phyloP scores from a whole-genome alignment of 1,139 yeast genomes.

The Taphrina flavorubra region DNA sequence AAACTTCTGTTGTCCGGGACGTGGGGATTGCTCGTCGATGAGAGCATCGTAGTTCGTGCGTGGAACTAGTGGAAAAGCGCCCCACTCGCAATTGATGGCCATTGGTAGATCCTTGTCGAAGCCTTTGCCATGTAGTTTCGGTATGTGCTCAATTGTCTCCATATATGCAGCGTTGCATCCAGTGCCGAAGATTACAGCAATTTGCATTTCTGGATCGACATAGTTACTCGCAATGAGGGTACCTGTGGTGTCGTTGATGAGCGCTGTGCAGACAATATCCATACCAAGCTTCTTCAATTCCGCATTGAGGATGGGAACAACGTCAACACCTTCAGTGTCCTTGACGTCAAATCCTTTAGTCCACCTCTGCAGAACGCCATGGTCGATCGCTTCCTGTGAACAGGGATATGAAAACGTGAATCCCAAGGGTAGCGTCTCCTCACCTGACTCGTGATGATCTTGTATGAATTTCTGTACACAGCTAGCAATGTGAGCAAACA shows the following conservation, averaged over 20 bases:
- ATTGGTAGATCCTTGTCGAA: slow-evolving; percentile 69
- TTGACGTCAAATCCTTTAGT: slow-evolving; percentile 96
- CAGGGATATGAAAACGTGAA: slow-evolving; percentile 97
- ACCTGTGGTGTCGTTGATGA: slow-evolving; percentile 97
- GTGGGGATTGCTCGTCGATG: slow-evolving; percentile 85
- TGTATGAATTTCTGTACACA: slow-evolving; percentile 68
- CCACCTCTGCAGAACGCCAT: slow-evolving; percentile 93
- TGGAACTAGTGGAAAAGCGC: slow-evolving; percentile 73
- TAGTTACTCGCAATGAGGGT: slow-evolving; percentile 95
- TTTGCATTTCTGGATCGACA: slow-evolving; percentile 82
- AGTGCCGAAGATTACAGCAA: slow-evolving; percentile 97
- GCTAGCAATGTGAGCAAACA: slow-evolving; percentile 86
- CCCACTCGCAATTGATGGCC: slow-evolving; percentile 99
- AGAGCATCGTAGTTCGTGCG: slow-evolving; percentile 83
- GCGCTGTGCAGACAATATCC: slow-evolving; percentile 86
- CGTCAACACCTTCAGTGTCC: slow-evolving; percentile 93
- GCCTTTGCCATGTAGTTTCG: slow-evolving; percentile 82
- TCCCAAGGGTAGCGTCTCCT: slow-evolving; percentile 71
- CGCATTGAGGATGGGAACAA: slow-evolving; percentile 84
- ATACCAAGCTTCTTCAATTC: slow-evolving; percentile 67
- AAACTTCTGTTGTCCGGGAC: slow-evolving; percentile 94
- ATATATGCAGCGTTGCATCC: slow-evolving; percentile 94
- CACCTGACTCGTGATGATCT: slow-evolving; percentile 57
- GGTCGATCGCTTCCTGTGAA: slow-evolving; percentile 73
- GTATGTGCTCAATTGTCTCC: slow-evolving; percentile 74